Base-by-base conservation (phyloP, 371 early-diverging fungal genomes). In the Lichtheimia ramosa region DNA sequence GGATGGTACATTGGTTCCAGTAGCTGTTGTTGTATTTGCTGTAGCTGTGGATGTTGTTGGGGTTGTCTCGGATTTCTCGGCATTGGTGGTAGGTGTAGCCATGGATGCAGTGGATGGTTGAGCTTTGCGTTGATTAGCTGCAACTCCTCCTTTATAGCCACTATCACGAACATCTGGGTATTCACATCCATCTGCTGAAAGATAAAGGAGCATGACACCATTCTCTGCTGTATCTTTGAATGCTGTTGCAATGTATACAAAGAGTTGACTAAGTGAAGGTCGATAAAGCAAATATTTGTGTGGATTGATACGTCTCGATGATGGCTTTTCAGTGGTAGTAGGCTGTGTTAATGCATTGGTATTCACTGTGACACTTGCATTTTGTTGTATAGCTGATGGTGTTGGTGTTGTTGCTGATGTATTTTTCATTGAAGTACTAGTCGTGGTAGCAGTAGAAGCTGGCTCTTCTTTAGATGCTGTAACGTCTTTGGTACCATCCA, bases 281-380 rank as follows among this genome's bases (percentile, higher is more conserved):
- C 89, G 80, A 69, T 94, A 95, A 20, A 98, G 81, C 16, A 97
- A 71, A 59, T 94, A 92, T 66, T 97, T 97, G 79, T 94, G 94
- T 6, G 99, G 98, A 69, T 97, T 96, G 25, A 79, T 65, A 34
- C 85, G 72, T 50, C 83, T 78, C 5, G 27, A 34, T 34, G 34
- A 34, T 10, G 34, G 34, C 10, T 34, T 34, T 51, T 0, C 53
- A 50, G 42, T 63, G 60, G 14, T 67, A 68, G 8, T 49, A 0
- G 46, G 46, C 5, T 21, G n/a, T 1, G 46, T 46, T 46, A 21
- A 6, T 21, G 46, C n/a, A 21, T 21, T 46, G 46, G 46, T 21
- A 46, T 46, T n/a, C 27, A 28, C 27, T 48, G 49, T 24, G 25
- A 28, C 6, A 13, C 12, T 25, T 25, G 42, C n/a, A n/a, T 43